A percentile compares a stretch with the other conserved stretches of the same genome.
Conservation (phyloP, 2,329 filamentous ascomycete genomes). For the Fusarium nygamai region DNA sequence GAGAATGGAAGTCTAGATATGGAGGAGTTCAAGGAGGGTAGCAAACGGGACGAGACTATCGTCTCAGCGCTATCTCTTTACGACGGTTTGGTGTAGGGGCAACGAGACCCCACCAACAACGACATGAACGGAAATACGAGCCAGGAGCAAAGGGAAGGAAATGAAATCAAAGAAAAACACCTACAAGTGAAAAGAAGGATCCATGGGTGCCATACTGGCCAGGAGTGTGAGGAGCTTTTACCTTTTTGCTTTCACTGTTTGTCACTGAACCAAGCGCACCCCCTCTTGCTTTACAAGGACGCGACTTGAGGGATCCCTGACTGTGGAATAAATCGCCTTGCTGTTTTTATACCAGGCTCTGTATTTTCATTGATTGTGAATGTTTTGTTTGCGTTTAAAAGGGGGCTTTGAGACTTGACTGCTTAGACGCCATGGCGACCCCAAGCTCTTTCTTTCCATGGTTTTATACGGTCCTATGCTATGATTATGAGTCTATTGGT, state of each 20-base stretch:
- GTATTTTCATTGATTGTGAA: not conserved
- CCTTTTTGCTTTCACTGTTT: slow-evolving; percentile 41
- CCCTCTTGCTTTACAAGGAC: slow-evolving; percentile 31
- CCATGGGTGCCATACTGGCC: slow-evolving; percentile 30
- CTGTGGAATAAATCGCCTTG: slow-evolving; percentile 40
- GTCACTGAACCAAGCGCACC: slow-evolving; percentile 18
- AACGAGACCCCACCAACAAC: not conserved
- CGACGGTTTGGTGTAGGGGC: slow-evolving; percentile 83
- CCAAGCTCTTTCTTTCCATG: not conserved
- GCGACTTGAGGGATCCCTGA: slow-evolving; percentile 33
- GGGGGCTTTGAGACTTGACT: not conserved
- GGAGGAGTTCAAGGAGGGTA: slow-evolving; percentile 98
- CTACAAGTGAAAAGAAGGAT: slow-evolving; percentile 36
- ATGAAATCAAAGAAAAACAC: slow-evolving; percentile 16
- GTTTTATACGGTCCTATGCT: no score
- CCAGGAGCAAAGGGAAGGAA: not conserved
- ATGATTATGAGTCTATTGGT: not conserved
- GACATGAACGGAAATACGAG: slow-evolving; percentile 3
- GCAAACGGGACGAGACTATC: slow-evolving; percentile 98
- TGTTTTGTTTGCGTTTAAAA: not conserved
- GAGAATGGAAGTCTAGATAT: slow-evolving; percentile 97
- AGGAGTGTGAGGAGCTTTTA: slow-evolving; percentile 43
- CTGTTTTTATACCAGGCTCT: not conserved
- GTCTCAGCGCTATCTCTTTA: slow-evolving; percentile 96
- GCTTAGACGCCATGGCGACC: not conserved